Base-by-base conservation (phyloP, 495 filamentous ascomycete genomes). In the Daldinia childiae region DNA sequence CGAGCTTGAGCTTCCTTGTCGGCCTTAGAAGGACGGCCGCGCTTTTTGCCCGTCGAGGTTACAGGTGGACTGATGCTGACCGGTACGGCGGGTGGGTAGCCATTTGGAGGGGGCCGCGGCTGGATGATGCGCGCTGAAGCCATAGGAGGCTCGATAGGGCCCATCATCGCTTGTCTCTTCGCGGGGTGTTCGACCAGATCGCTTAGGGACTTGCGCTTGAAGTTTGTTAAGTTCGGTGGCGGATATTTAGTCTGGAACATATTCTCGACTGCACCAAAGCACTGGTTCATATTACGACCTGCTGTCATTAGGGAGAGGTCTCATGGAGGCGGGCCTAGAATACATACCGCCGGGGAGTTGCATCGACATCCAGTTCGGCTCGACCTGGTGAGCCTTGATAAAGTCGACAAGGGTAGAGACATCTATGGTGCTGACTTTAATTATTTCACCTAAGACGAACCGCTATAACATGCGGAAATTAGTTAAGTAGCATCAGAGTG, bases 401-500 rank as follows among this genome's bases (percentile, higher is more conserved):
- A 85, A 82, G n/a, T 80, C 74, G 51, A 85, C 77, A 27, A 85
- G 75, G 39, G 74, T 73, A 26, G 76, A 74, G 29, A 85, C 76
- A 41, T 86, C 80, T 67, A 87, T 79, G 27, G 78, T 72, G 78
- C 82, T 85, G 69, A 77, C 78, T 70, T 86, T 87, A 75, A 87
- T 81, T 67, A 83, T 85, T 79, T 87, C 85, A 75, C 81, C 82
- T 57, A 87, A 77, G 69, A 87, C 74, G 76, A 85, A 85, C 75
- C 85, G 84, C 85, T 87, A 66, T 29, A 71, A 62, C 14, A 65
- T 41, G 77, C 58, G 27, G 36, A 26, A 11, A 68, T 81, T 77
- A 81, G 76, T 65, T 51, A 61, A 43, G 56, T 56, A 58, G 21
- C 27, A 50, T 24, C 14, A 15, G n/a, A 41, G 52, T 4, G 50